Evolutionary conservation across 768 basidiomycete species (phyloP).

Genomic region (Ramaria rubella): DNA sequence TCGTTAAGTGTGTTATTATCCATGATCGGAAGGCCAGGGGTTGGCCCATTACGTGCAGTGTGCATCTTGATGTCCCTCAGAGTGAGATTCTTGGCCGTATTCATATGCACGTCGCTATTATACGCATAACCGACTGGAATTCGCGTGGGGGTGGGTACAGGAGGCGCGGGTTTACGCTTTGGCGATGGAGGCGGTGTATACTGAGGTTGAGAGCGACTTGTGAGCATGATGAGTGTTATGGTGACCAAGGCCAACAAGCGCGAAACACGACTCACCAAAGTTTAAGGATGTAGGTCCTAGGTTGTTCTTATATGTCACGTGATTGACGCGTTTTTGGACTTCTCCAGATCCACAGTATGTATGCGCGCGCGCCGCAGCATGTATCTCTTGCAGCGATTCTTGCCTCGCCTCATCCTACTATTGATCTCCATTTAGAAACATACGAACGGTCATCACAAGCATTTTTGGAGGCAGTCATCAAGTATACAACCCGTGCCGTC

Average conservation of each 20-base stretch:
- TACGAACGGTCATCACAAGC: constrained; percentile 64
- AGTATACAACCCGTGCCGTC: constrained; percentile 67
- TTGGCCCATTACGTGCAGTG: constrained; percentile 44
- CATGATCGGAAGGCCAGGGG: constrained; percentile 23
- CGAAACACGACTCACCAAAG: neutral
- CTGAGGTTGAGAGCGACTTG: neutral
- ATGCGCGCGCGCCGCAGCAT: constrained; percentile 6
- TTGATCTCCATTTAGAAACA: constrained; percentile 55
- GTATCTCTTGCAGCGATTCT: constrained; percentile 8
- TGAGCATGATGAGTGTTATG: constrained; percentile 5
- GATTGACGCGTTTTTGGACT: neutral
- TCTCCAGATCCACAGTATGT: neutral
- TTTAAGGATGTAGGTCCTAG: constrained; percentile 1
- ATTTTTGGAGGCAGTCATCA: constrained; percentile 65
- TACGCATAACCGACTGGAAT: constrained; percentile 1
- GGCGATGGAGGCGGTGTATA: constrained; percentile 2
- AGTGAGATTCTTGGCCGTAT: constrained; percentile 57
- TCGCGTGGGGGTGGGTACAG: neutral
- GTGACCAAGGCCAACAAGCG: neutral
- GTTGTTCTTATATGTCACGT: constrained; percentile 7
- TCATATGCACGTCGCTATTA: constrained; percentile 61
- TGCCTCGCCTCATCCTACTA: constrained; percentile 46
- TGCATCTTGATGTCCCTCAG: constrained; percentile 54
- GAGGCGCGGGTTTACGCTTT: neutral
- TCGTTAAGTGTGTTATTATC: constrained; percentile 36